Evolutionary conservation across 306 rosid species (phyloP).

Genomic region (Heteromeles arbutifolia): DNA sequence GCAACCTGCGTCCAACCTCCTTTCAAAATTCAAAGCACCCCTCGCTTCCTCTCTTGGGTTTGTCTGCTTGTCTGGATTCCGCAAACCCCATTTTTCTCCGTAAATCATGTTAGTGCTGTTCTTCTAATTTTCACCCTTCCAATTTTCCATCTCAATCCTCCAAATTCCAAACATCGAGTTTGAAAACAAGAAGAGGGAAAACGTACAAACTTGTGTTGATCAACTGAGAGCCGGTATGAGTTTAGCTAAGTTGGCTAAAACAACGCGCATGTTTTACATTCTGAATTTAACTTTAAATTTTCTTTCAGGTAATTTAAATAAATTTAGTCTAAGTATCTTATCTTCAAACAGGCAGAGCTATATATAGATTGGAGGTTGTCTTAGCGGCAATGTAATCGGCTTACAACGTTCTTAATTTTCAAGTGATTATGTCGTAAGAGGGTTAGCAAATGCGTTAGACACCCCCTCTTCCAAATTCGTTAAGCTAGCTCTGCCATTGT

Average conservation of each 20-base stretch:
- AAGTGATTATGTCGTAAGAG: too few species aligned
- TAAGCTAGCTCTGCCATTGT: too few species aligned
- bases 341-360: too few species aligned
- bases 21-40: background rate
- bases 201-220: background rate
- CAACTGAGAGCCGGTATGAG: rapidly evolving
- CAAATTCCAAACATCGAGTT: background rate
- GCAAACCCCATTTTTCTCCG: conserved; percentile 47
- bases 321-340: too few species aligned
- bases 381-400: too few species aligned
- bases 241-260: too few species aligned
- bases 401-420: too few species aligned
- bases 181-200: background rate
- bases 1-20: background rate
- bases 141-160: background rate
- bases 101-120: conserved; percentile 33
- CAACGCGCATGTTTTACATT: too few species aligned
- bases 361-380: too few species aligned
- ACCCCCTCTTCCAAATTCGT: rapidly evolving
- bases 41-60: conserved; percentile 11
- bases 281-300: too few species aligned
- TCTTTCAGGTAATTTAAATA: too few species aligned
- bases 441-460: too few species aligned
- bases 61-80: conserved; percentile 24
- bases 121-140: background rate